Percentiles rank a stretch among this genome's conserved stretches.
These are phyloP conservation scores for Lanmaoa rubissima DNA, from an alignment of 768 basidiomycete species.

Conservation along the genomic window DNA sequence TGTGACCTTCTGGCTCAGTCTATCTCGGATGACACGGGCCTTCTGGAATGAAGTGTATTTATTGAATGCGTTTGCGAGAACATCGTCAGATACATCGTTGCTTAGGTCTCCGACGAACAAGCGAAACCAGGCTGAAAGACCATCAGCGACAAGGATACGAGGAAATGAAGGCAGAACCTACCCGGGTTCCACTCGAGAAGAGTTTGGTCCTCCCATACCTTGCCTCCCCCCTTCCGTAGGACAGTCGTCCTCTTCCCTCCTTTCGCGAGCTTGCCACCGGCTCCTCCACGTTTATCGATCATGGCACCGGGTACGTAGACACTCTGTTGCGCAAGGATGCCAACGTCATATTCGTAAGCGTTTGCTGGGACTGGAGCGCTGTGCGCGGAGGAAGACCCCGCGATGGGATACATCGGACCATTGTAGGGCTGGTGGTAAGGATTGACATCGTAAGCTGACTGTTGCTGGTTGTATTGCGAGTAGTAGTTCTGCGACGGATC, in stretches of 20 bases:
- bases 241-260: conserved; percentile 94
- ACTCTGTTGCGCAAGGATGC: conserved; percentile 86
- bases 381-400: conserved; percentile 64
- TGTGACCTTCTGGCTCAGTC: conserved; percentile 84
- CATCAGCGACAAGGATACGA: conserved; percentile 1
- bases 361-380: conserved; percentile 82
- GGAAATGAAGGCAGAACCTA: conserved; percentile 40
- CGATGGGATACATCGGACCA: conserved; percentile 68
- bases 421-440: conserved; percentile 81
- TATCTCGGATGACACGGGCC: conserved; percentile 92
- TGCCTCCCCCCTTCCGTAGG: conserved; percentile 91
- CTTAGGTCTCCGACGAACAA: conserved; percentile 97
- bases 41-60: conserved; percentile 93
- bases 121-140: conserved; percentile 83
- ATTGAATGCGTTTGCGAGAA: conserved; percentile 88
- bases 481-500: conserved; percentile 44
- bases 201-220: conserved; percentile 98
- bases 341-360: conserved; percentile 91
- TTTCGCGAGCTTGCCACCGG: conserved; percentile 83
- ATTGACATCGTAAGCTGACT: conserved; percentile 61
- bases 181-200: conserved; percentile 97
- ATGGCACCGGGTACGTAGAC: conserved; percentile 91
- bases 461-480: conserved; percentile 50
- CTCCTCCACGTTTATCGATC: conserved; percentile 83
- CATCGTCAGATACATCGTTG: conserved; percentile 97